Conservation (phyloP, 805 yeast genomes). For the Wickerhamomyces bovis region DNA sequence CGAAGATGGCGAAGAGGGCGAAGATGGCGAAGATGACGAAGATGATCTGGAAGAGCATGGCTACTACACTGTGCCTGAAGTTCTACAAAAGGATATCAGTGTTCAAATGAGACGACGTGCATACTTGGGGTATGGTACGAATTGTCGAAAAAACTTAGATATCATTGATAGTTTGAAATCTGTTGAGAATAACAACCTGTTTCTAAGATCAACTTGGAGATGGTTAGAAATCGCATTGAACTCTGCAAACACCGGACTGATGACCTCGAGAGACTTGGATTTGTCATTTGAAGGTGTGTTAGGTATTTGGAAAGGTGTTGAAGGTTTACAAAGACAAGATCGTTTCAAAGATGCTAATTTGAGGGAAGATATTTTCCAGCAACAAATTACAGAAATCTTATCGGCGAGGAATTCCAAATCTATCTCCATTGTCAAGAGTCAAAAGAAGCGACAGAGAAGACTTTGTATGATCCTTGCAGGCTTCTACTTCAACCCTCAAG, state of each 20-base stretch:
- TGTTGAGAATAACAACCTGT: constrained; percentile 45
- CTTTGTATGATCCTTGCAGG: constrained; percentile 82
- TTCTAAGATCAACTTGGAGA: constrained; percentile 78
- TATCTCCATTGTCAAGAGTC: constrained; percentile 28
- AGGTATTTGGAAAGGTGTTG: constrained; percentile 82
- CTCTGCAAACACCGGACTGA: constrained; percentile 56
- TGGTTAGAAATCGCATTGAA: constrained; percentile 77
- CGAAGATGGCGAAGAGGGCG: not conserved
- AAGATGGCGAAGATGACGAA: constrained; percentile 1
- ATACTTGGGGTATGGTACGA: constrained; percentile 61
- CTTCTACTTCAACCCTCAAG: constrained; percentile 76
- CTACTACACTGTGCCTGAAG: constrained; percentile 31
- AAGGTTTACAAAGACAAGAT: constrained; percentile 43
- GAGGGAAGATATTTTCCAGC: constrained; percentile 13
- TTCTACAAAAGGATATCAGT: constrained; percentile 69
- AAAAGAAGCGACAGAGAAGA: constrained; percentile 63
- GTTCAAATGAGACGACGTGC: constrained; percentile 70
- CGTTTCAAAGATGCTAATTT: constrained; percentile 31
- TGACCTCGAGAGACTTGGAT: constrained; percentile 67
- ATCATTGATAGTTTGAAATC: constrained; percentile 49
- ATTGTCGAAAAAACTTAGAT: constrained; percentile 56
- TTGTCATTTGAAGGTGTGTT: constrained; percentile 83
- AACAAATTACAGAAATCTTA: constrained; percentile 28
- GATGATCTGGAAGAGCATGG: constrained; percentile 14
- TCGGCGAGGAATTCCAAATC: constrained; percentile 26